Evolutionary conservation across 2,329 filamentous ascomycete genomes (phyloP).

Genomic region (Sporothrix humicola): DNA sequence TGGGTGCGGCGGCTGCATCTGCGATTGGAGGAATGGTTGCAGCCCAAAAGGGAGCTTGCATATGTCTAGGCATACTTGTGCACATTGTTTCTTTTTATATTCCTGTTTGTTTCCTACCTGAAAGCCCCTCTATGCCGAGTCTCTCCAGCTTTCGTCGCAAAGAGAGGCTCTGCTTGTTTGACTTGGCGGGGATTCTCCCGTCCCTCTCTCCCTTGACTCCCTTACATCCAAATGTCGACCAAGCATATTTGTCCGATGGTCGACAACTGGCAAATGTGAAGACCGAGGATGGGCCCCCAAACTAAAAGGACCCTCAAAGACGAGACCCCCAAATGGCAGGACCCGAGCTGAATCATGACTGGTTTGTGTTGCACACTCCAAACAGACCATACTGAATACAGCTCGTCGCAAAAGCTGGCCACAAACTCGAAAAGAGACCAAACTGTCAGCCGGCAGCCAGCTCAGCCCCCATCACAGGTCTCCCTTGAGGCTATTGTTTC

Average conservation of each 20-base stretch:
- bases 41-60: background rate
- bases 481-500: conserved; percentile 12
- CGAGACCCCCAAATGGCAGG: background rate
- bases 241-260: background rate
- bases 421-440: background rate
- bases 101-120: too few species aligned
- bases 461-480: conserved; percentile 13
- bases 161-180: conserved; percentile 11
- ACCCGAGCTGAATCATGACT: conserved; percentile 1
- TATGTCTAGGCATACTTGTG: conserved; percentile 16
- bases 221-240: background rate
- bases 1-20: conserved; percentile 13
- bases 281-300: too few species aligned
- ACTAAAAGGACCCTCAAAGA: background rate
- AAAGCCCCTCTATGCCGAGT: background rate
- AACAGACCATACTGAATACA: background rate
- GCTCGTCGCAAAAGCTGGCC: background rate
- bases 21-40: conserved; percentile 4
- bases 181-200: background rate
- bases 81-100: background rate
- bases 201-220: background rate
- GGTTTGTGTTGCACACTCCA: background rate
- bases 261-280: background rate
- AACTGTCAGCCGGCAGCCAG: background rate
- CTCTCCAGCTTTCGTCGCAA: background rate